Conservation (phyloP, 108 stramenopile species). For the Craspedostauros australis region DNA sequence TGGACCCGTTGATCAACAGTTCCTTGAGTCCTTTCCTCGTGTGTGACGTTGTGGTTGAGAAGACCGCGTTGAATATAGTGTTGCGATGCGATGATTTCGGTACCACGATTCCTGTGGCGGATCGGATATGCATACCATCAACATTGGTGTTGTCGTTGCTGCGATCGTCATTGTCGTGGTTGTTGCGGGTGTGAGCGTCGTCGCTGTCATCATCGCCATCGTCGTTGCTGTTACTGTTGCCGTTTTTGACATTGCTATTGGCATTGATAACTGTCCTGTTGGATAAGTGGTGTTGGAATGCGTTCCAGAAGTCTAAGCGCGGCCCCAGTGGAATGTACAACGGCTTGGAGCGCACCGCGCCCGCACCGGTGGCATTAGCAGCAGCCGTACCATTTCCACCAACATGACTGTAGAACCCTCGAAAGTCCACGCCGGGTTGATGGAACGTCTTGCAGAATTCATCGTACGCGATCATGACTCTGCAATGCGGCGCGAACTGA, state of each 20-base stretch:
- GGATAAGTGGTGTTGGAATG: neutral
- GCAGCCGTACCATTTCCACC: neutral
- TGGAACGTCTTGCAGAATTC: constrained; percentile 21
- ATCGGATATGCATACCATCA: too few species aligned
- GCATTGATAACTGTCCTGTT: too few species aligned
- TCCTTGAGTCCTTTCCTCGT: constrained; percentile 8
- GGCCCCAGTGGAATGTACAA: constrained; percentile 23
- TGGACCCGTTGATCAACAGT: neutral
- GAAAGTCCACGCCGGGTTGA: constrained; percentile 4
- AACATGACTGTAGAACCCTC: constrained; percentile 25
- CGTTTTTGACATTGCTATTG: neutral
- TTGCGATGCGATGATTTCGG: constrained; percentile 13
- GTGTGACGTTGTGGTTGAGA: constrained; percentile 12
- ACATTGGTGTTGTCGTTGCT: neutral
- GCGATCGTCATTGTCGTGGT: neutral
- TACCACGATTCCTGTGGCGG: neutral
- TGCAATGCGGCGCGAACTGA: constrained; percentile 6
- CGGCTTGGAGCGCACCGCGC: neutral
- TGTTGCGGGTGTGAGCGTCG: neutral
- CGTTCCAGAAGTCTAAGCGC: constrained; percentile 12
- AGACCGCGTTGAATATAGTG: constrained; percentile 21
- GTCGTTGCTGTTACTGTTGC: neutral
- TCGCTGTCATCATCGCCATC: too few species aligned
- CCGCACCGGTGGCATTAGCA: too few species aligned
- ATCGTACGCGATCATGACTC: constrained; percentile 23